Conservation (phyloP, 768 basidiomycete species). For the Serendipita sp. region DNA sequence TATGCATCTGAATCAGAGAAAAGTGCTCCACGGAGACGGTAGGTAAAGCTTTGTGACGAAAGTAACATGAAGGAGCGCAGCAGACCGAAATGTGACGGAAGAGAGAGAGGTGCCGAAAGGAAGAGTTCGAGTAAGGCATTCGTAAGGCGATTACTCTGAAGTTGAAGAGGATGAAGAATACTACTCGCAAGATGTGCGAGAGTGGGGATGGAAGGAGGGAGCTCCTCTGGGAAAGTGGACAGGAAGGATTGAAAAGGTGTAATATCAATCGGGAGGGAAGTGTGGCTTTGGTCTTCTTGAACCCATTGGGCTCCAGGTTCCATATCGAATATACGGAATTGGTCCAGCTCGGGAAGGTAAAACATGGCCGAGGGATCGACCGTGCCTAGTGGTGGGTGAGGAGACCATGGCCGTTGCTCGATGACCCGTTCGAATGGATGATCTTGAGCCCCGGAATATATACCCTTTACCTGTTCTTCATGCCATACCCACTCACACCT, state of each 20-base stretch:
- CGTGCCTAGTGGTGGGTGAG: constrained; percentile 7
- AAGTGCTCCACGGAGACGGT: constrained; percentile 48
- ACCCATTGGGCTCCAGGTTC: constrained; percentile 35
- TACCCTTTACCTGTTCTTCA: constrained; percentile 29
- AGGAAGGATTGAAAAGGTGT: constrained; percentile 33
- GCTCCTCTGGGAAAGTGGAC: constrained; percentile 33
- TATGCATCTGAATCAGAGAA: constrained; percentile 55
- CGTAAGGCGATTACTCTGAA: constrained; percentile 48
- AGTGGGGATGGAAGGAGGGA: constrained; percentile 51
- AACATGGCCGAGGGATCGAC: not conserved
- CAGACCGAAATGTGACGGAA: constrained; percentile 48
- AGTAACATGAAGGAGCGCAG: constrained; percentile 63
- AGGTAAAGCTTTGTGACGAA: constrained; percentile 55
- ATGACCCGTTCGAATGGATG: not conserved
- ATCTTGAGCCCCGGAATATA: constrained; percentile 22
- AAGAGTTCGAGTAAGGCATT: constrained; percentile 49
- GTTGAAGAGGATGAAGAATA: constrained; percentile 42
- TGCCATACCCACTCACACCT: constrained; percentile 51
- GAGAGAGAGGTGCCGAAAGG: constrained; percentile 36
- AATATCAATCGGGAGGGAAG: constrained; percentile 13
- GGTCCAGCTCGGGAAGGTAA: constrained; percentile 24
- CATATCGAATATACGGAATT: constrained; percentile 44
- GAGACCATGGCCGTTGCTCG: not conserved
- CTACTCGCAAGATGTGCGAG: constrained; percentile 44
- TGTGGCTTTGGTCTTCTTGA: not conserved